Base-by-base conservation (phyloP, 1,284 basidiomycete species). In the Ceratobasidium sp. region DNA sequence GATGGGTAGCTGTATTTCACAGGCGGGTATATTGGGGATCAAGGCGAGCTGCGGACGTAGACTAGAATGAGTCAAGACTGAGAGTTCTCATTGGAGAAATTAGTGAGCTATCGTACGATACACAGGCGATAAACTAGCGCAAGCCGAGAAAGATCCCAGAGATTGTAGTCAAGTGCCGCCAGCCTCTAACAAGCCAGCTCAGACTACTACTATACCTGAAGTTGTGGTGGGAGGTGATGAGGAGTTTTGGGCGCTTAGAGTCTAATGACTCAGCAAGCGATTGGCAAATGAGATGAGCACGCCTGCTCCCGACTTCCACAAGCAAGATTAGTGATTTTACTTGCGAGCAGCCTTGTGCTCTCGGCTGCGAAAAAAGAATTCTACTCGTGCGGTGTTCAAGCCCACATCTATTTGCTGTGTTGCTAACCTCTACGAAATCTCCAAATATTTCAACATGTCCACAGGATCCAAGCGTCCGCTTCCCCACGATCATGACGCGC, bases 381-480 rank as follows among this genome's bases (percentile, higher is more conserved):
- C 33, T 64, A 64, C 71, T 74, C 71, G 71, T 74, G 71, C 71
- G 71, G 71, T 74, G 71, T 74, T 74, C 48, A 74, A 42, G 59
- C 71, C 71, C 71, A 74, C 71, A 74, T 74, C 17, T 17, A 20
- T 61, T 40, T 48, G 13, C 28, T 4, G 28, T 28, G 26, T 74
- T 62, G 71, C 57, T 74, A 42, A 64, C 71, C 61, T 74, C 69
- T 66, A 26, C 57, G 59, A 42, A 70, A 66, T 38, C 68, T 65
- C 61, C 71, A 62, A 69, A 44, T 48, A 48, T 62, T 42, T n/a
- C 59, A 92, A 93, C 88, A 86, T 91, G 84, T 87, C 90, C 87
- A 89, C 93, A 94, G 93, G 93, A 88, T 87, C 88, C 85, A 94
- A 94, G 91, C 91, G 92, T 85, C 86, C 90, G 81, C 90, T 90